Base-by-base conservation (phyloP, 2,329 filamentous ascomycete genomes). In the Cladophialophora yegresii region DNA sequence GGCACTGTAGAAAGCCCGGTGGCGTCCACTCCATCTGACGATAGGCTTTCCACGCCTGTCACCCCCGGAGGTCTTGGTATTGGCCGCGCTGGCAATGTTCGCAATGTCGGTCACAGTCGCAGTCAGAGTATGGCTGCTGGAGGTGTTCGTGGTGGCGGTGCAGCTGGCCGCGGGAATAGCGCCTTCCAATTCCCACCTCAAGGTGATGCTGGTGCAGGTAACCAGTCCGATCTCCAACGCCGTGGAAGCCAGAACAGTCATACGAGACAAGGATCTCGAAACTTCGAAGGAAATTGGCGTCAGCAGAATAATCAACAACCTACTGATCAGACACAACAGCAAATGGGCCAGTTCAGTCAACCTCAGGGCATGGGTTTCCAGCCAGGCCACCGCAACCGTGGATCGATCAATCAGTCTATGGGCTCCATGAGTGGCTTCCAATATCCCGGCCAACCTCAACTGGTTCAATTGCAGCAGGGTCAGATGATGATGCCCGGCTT, bases 281-380 rank as follows among this genome's bases (percentile, higher is more conserved):
- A 98, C 79, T 98, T 98, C 74, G 95, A 99, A 71, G 89, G 93
- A 73, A 99, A 99, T 79, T 99, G 95, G 95, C 90, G 95, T 73
- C 96, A 92, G 73, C 93, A 90, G 71, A 85, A 85, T 68, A 81
- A 66, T 57, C 72, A 65, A 71, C 80, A 82, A 64, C 78, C 80
- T 70, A 71, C 67, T 58, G 80, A 80, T 65, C 78, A 78, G 66
- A 82, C 82, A 71, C 82, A 82, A 68, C 84, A 83, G 72, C 73
- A 75, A 70, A 83, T 87, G 80, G 84, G 84, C 63, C 85, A 84
- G 72, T 88, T 88, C 74, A 83, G 84, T 73, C 88, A 91, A 77
- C 86, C 87, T 69, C 90, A 91, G 75, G 88, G 89, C 60, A 83
- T 82, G 72, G 88, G 85, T 60, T 98, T 98, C 83, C 93, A 97